Evolutionary conservation across 2,329 filamentous ascomycete genomes (phyloP), one percentile per base, ranked within the genome.

Genomic region (Fusarium neocosmosporiellum): DNA sequence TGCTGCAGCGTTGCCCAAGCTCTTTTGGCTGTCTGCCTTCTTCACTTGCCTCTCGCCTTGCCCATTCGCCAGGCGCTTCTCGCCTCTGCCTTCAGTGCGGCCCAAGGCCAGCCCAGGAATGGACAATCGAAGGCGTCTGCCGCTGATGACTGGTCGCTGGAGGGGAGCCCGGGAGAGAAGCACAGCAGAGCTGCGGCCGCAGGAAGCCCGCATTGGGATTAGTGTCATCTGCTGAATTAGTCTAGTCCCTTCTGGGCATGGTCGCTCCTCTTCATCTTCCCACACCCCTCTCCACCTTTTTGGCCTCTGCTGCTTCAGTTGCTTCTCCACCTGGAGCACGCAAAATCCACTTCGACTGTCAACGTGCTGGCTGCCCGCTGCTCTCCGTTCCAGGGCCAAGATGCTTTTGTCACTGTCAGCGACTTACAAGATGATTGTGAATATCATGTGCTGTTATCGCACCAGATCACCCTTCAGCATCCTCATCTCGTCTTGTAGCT

Each of bases 261-360:
- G 70, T 20, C n/a, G 13, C 11, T 24, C 10, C 20, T 22, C 16
- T 22, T 29, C 22, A 16, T 46, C 57, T 62, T 59, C 34, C 59
- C 70, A 71, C 39, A 65, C 43, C 70, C 63, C 57, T 73, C 68
- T 70, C 66, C 62, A 59, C 29, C 61, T 59, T 41, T 46, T 37
- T 57, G 33, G 39, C 58, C 33, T 68, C 50, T 46, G 59, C 46
- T 72, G 58, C 70, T 72, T 72, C 66, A 72, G 50, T 59, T 67
- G 37, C 36, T 71, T 59, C 70, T 71, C 70, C 70, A 72, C 70
- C 55, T 48, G 20, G 27, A 73, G 67, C 66, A 71, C 62, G 70
- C 70, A 72, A 72, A 58, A 53, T 61, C 70, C 70, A 72, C 59
- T 71, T 41, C 29, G 29, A 64, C 64, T 48, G 54, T 60, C 70